Conservation (phyloP, 2,329 filamentous ascomycete genomes). For the Verticillium albo-atrum region DNA sequence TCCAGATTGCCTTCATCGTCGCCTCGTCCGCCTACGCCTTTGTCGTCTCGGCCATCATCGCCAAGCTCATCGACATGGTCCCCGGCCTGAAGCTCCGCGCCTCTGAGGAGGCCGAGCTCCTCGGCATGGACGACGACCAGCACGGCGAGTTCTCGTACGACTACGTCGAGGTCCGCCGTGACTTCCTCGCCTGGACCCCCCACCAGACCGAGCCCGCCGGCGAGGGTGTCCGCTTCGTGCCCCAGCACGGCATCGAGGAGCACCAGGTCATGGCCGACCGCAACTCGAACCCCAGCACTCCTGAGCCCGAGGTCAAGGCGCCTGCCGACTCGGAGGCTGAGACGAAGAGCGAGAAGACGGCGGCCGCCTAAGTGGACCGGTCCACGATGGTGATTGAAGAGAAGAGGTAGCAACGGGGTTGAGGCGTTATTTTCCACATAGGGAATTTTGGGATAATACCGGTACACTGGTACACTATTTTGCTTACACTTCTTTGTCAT, state of each 20-base stretch:
- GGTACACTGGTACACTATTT: neutral
- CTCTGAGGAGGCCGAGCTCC: slow-evolving; percentile 75
- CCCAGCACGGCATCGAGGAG: slow-evolving; percentile 68
- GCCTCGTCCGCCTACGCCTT: slow-evolving; percentile 66
- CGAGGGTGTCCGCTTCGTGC: slow-evolving; percentile 53
- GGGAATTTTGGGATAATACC: neutral
- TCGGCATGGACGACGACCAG: slow-evolving; percentile 88
- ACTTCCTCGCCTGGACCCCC: slow-evolving; percentile 85
- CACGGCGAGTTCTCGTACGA: slow-evolving; percentile 88
- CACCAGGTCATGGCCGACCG: slow-evolving; percentile 42
- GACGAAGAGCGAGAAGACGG: slow-evolving; percentile 9
- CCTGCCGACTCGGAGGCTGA: slow-evolving; percentile 7
- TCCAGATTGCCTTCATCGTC: slow-evolving; percentile 73
- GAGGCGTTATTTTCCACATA: neutral
- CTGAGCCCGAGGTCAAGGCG: slow-evolving; percentile 9
- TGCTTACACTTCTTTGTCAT: neutral
- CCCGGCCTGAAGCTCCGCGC: slow-evolving; percentile 77
- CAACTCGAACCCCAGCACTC: neutral
- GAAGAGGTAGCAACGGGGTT: neutral
- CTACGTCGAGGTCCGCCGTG: slow-evolving; percentile 82
- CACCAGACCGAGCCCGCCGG: slow-evolving; percentile 61
- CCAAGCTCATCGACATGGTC: slow-evolving; percentile 68
- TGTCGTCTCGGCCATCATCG: slow-evolving; percentile 67
- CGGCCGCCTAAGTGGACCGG: neutral
- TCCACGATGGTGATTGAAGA: neutral